Base-by-base conservation (phyloP, 257 asterid species). In the Nyctanthes arbortristis region DNA sequence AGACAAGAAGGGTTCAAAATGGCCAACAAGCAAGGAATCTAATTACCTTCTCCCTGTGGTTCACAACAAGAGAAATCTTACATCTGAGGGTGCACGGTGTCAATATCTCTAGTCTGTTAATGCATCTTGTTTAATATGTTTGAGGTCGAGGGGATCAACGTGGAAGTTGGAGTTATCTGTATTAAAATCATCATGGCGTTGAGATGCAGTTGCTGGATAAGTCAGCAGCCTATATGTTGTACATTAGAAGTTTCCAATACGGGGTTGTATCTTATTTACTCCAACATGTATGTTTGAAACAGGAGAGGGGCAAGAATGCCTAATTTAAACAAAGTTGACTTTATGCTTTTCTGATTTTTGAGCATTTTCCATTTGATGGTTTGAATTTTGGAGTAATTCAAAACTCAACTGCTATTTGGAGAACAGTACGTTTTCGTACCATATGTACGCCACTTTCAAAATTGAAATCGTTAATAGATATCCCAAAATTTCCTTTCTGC, bases 21-120 rank as follows among this genome's bases (percentile, higher is more conserved):
- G 93, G 97, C 54, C 81, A 29, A 87, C 82, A 79, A 79, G 88
- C 75, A 91, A 86, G 71, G 99, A 93, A 68, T 69, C 96, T 2
- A 75, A 89, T 32, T 76, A 78, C 79, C 88, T 86, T 80, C 92
- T 89, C 16, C 95, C 98, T 5, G 2, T 0, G 0, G 87, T 84
- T 63, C 96, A 88, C 66, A 88, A 79, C 81, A 85, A 81, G 80
- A 85, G 90, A 71, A 76, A 75, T 28, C 52, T 75, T 32, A 73
- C 82, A 13, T 66, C 73, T n/a, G 98, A 90, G 45, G 78, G 76
- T 58, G 68, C 79, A 1, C 72, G 81, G 69, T 82, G 78, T 70
- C 87, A 75, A 67, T 80, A 80, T 71, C 86, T 78, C 63, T 87
- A 63, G 80, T 58, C 65, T 27, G 43, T 75, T 73, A 18, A 29